These are phyloP conservation scores for Agapanthus africanus DNA, from an alignment of 106 monocot genomes.

Conservation along the genomic window DNA sequence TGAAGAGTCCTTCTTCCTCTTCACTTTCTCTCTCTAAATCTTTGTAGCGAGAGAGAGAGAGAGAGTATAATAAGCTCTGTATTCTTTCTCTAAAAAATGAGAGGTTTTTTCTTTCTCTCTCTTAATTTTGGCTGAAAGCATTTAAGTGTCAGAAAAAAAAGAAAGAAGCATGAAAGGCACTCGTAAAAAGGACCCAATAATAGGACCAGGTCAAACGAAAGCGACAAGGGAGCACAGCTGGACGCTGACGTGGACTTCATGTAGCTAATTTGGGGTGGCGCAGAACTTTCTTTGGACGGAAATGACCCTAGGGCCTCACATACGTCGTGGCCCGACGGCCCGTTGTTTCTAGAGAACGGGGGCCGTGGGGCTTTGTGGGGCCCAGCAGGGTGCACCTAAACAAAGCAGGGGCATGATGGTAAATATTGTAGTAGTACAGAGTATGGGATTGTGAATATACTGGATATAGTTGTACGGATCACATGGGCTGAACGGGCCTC, in stretches of 20 bases:
- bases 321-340: background rate
- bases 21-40: constrained; percentile 2
- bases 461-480: background rate
- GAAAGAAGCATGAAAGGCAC: background rate
- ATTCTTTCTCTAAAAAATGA: background rate
- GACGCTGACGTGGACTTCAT: background rate
- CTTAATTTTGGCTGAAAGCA: background rate
- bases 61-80: too few species aligned
- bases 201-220: background rate
- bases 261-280: background rate
- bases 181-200: background rate
- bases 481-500: constrained; percentile 3
- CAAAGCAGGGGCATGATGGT: background rate
- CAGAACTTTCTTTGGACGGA: background rate
- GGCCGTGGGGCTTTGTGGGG: background rate
- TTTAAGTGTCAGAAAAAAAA: constrained; percentile 5
- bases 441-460: background rate
- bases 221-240: background rate
- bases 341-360: background rate
- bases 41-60: too few species aligned
- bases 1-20: background rate
- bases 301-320: constrained; percentile 4
- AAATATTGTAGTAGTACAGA: background rate
- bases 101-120: background rate
- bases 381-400: background rate